These are phyloP conservation scores for Fusarium devonianum DNA, from an alignment of 2,329 filamentous ascomycete species.

Conservation along the genomic window DNA sequence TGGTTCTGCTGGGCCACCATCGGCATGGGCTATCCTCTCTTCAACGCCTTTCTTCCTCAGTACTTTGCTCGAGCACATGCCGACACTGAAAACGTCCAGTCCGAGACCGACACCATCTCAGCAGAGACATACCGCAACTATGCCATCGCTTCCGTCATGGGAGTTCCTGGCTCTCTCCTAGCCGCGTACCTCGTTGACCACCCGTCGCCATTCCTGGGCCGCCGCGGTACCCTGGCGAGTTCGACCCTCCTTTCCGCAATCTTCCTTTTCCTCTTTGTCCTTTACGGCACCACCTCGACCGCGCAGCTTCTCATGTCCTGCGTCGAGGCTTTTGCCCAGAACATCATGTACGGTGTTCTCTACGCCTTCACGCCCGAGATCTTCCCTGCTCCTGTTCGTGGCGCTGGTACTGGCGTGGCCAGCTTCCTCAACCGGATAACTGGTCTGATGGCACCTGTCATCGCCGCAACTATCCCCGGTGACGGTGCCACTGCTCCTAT, in stretches of 20 bases:
- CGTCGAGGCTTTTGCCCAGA: constrained; percentile 74
- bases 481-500: constrained; percentile 65
- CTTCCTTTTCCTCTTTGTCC: constrained; percentile 73
- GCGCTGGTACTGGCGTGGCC: constrained; percentile 75
- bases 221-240: constrained; percentile 73
- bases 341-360: constrained; percentile 79
- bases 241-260: constrained; percentile 72
- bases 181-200: constrained; percentile 76
- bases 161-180: constrained; percentile 78
- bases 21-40: constrained; percentile 86
- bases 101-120: constrained; percentile 50
- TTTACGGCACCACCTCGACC: constrained; percentile 61
- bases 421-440: constrained; percentile 74
- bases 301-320: constrained; percentile 72
- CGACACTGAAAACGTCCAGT: constrained; percentile 41
- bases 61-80: constrained; percentile 71
- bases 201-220: constrained; percentile 68
- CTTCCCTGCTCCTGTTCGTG: constrained; percentile 75
- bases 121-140: constrained; percentile 77
- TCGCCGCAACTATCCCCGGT: constrained; percentile 68
- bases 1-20: constrained; percentile 87
- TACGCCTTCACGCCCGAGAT: constrained; percentile 82
- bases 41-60: constrained; percentile 90
- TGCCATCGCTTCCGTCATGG: constrained; percentile 78
- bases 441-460: constrained; percentile 72